Conservation (phyloP, 1,284 basidiomycete genomes). For the Ceratobasidium sp. region DNA sequence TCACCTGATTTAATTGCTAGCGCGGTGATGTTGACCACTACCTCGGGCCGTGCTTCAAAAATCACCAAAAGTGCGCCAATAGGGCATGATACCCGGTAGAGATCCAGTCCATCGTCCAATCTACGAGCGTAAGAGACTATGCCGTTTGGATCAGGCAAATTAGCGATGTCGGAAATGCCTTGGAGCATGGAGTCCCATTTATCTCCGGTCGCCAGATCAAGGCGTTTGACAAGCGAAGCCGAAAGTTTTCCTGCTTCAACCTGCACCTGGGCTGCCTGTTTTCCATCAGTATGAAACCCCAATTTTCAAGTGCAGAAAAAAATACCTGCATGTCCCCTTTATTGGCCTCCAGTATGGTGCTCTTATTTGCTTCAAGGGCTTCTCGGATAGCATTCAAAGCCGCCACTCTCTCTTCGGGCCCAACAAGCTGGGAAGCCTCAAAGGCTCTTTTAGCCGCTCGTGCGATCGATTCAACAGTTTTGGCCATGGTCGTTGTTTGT, state of each 20-base stretch:
- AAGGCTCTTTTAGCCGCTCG: slow-evolving; percentile 84
- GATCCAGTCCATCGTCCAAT: slow-evolving; percentile 87
- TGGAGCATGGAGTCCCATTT: slow-evolving; percentile 97
- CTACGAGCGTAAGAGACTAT: slow-evolving; percentile 88
- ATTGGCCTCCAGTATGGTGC: slow-evolving; percentile 84
- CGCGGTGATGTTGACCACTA: slow-evolving; percentile 97
- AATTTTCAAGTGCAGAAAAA: not conserved
- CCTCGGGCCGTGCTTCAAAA: slow-evolving; percentile 98
- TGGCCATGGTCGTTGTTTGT: slow-evolving; percentile 29
- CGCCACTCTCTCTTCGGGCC: slow-evolving; percentile 72
- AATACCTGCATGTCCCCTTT: slow-evolving; percentile 80
- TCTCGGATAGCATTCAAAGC: slow-evolving; percentile 79
- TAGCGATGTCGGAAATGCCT: slow-evolving; percentile 89
- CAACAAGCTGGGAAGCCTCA: slow-evolving; percentile 85
- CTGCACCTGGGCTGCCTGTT: slow-evolving; percentile 80
- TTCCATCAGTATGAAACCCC: not conserved
- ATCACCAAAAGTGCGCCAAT: slow-evolving; percentile 98
- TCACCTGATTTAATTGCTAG: slow-evolving; percentile 96
- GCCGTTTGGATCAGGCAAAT: slow-evolving; percentile 89
- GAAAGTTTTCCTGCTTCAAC: slow-evolving; percentile 89
- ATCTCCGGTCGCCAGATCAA: slow-evolving; percentile 86
- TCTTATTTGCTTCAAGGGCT: slow-evolving; percentile 73
- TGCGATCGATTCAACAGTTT: slow-evolving; percentile 69
- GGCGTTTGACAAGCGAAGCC: slow-evolving; percentile 81
- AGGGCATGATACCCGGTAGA: slow-evolving; percentile 95